Percentiles rank a stretch among this genome's conserved stretches.
Conservation (phyloP, 805 yeast genomes). For the Lachancea meyersii region DNA sequence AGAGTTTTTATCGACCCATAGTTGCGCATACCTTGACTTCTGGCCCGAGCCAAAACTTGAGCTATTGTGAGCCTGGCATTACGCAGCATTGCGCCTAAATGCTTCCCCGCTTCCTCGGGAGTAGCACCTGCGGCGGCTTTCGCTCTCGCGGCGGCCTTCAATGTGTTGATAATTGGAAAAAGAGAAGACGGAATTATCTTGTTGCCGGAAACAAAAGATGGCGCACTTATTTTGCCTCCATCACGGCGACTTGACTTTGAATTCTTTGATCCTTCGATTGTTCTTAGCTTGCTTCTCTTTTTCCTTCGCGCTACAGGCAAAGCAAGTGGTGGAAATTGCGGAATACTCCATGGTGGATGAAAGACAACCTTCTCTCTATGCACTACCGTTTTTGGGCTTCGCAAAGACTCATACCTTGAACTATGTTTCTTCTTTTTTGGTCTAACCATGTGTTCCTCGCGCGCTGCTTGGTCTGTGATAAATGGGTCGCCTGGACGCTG, state of each 20-base stretch:
- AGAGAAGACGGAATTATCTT: constrained; percentile 24
- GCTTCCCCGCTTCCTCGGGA: constrained; percentile 28
- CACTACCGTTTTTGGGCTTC: constrained; percentile 23
- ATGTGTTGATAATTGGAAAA: constrained; percentile 28
- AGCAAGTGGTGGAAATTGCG: constrained; percentile 28
- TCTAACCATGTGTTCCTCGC: constrained; percentile 7
- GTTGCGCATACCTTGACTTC: constrained; percentile 12
- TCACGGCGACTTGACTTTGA: background rate
- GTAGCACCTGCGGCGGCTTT: constrained; percentile 32
- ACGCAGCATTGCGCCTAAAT: constrained; percentile 26
- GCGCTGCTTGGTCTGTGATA: constrained; percentile 6
- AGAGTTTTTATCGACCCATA: constrained; percentile 13
- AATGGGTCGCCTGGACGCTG: background rate
- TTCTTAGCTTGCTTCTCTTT: constrained; percentile 12
- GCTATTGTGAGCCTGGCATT: constrained; percentile 30
- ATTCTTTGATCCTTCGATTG: constrained; percentile 1
- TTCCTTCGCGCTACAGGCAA: constrained; percentile 29
- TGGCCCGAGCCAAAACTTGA: constrained; percentile 18
- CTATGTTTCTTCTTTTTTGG: constrained; percentile 6
- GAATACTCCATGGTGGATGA: constrained; percentile 34
- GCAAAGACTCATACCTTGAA: constrained; percentile 12
- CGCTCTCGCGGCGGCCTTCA: constrained; percentile 32
- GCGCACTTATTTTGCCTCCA: background rate
- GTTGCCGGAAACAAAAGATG: constrained; percentile 7
- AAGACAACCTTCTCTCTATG: constrained; percentile 27